Base-by-base conservation (phyloP, 768 basidiomycete species). In the Pulveroboletus frians region DNA sequence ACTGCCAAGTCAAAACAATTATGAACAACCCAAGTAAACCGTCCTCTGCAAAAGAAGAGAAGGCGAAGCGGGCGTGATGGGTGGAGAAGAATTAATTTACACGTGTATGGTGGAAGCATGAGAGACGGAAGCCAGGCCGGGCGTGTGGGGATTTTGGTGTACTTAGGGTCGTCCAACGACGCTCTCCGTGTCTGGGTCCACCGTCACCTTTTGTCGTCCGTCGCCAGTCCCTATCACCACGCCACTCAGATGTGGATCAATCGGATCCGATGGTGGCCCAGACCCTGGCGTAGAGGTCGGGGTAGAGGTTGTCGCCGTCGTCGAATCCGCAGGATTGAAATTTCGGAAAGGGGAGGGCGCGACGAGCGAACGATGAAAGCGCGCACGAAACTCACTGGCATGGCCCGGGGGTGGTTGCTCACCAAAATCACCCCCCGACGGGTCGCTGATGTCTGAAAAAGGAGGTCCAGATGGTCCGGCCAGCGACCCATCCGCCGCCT, bases 271-370 rank as follows among this genome's bases (percentile, higher is more conserved):
- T 0, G 66, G 47, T 6, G 66, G 66, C 7, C 66, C 68, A 31
- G 66, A 68, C 15, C 62, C 62, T 0, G 66, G 69, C 1, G 68
- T 68, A 15, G 68, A 69, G 13, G 67, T 68, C 13, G 66, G 64
- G 5, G 68, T 68, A 1, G 68, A 64, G 8, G 66, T 60, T 27
- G 65, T 63, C 5, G 63, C 65, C 23, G 65, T 67, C 4, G 66
- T 53, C 36, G 63, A 63, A 1, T 68, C 66, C 0, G 54, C 39
- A 6, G 61, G 50, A 35, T 60, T 65, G 44, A 67, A 67, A 43
- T 51, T 65, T n/a, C 61, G 68, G 66, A 85, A 85, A 5, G 84
- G 84, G 0, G 80, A 73, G 0, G 82, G 83, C 0, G 76, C 81
- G 15, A 75, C 72, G 41, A 85, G 72, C 2, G 82, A 67, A 20